phyloP scores from a whole-genome alignment of 495 filamentous ascomycete genomes.

The Talaromyces liani region DNA sequence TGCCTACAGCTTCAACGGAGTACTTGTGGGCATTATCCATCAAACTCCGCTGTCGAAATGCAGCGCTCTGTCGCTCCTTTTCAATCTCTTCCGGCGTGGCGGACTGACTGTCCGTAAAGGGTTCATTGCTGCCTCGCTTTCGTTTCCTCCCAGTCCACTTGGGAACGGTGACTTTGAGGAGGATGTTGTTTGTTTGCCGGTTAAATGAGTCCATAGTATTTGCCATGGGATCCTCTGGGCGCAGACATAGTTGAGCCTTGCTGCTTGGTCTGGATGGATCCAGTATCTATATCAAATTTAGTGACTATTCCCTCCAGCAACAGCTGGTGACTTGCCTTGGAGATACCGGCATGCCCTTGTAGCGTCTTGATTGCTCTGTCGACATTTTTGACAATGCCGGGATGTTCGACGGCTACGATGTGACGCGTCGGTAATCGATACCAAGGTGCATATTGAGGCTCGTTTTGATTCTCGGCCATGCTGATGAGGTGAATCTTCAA shows the following conservation, averaged over 20 bases:
- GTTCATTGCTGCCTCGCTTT: conserved; percentile 62
- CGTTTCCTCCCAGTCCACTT: conserved; percentile 79
- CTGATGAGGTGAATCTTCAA: background rate
- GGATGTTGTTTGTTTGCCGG: conserved; percentile 64
- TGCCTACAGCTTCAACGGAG: conserved; percentile 60
- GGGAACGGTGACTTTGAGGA: conserved; percentile 82
- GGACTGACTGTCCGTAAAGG: conserved; percentile 39
- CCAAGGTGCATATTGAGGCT: conserved; percentile 36
- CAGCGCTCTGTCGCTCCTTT: conserved; percentile 5
- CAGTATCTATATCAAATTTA: conserved; percentile 26
- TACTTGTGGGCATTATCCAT: conserved; percentile 65
- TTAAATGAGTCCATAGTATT: conserved; percentile 66
- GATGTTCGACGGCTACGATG: conserved; percentile 80
- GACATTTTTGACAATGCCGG: conserved; percentile 72
- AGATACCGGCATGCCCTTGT: conserved; percentile 56
- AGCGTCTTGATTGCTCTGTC: conserved; percentile 77
- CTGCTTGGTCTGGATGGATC: conserved; percentile 31
- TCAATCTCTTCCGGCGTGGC: conserved; percentile 10
- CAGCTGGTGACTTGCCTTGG: conserved; percentile 42
- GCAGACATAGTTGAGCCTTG: conserved; percentile 53
- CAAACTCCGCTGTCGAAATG: conserved; percentile 52
- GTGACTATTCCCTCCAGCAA: background rate
- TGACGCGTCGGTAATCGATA: conserved; percentile 52
- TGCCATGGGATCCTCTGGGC: conserved; percentile 69
- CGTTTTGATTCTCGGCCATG: background rate